Percentiles rank a stretch among this genome's conserved stretches.
phyloP scores from a whole-genome alignment of 2,329 filamentous ascomycete genomes.

The Aspergillus fijiensis region DNA sequence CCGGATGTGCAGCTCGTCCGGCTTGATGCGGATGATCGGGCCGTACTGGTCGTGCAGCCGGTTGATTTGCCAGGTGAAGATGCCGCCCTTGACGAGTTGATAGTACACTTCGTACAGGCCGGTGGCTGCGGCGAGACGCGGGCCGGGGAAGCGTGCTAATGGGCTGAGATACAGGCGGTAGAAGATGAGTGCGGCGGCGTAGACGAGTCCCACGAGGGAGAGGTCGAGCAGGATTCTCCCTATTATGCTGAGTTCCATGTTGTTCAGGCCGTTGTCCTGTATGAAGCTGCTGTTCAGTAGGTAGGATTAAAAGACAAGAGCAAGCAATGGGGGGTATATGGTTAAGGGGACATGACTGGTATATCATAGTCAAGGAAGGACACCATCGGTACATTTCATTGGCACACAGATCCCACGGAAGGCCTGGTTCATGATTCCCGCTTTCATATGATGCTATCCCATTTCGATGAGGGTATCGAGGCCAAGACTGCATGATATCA shows the following conservation, averaged over 20 bases:
- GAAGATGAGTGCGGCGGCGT: background rate
- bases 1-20: constrained; percentile 5
- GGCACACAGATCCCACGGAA: background rate
- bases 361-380: background rate
- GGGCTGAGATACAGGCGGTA: constrained; percentile 2
- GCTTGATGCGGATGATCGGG: constrained; percentile 2
- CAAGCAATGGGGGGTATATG: background rate
- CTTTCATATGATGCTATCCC: too few relatives aligned
- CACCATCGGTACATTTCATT: background rate
- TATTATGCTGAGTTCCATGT: background rate
- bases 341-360: background rate
- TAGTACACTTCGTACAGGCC: constrained; percentile 10
- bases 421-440: background rate
- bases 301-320: background rate
- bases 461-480: too few relatives aligned
- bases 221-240: background rate
- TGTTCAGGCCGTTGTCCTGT: background rate
- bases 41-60: constrained; percentile 1
- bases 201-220: background rate
- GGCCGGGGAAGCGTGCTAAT: constrained; percentile 1
- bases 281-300: too few relatives aligned
- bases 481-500: too few relatives aligned
- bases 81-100: constrained; percentile 1
- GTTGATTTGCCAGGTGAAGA: constrained; percentile 1
- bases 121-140: background rate